Conservation (phyloP, 441 rosid species). For the Gossypium davidsonii region DNA sequence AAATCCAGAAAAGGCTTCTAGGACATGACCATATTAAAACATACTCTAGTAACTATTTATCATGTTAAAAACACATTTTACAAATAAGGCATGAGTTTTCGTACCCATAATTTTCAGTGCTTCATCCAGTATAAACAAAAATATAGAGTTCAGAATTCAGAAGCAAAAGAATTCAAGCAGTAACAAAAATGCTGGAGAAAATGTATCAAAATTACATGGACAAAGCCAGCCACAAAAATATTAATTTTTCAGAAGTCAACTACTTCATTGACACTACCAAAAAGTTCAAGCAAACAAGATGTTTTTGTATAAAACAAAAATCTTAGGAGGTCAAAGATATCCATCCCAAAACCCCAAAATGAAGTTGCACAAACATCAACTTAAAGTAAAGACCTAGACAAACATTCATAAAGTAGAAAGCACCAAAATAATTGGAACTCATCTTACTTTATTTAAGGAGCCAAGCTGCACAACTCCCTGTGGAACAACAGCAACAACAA, state of each 20-base stretch:
- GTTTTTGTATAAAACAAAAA: background rate
- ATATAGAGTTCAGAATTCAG: background rate
- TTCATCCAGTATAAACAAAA: background rate
- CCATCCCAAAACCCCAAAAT: background rate
- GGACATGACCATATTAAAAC: background rate
- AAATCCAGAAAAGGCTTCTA: conserved; percentile 2
- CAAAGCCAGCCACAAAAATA: background rate
- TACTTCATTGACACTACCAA: background rate
- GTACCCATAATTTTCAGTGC: background rate
- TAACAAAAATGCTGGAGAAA: background rate
- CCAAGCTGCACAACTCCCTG: conserved; percentile 89
- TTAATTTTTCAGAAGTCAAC: background rate
- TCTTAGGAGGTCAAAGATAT: background rate
- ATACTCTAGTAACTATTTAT: background rate
- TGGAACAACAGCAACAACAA: conserved; percentile 62
- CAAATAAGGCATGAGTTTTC: background rate
- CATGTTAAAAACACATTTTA: background rate
- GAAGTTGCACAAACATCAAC: background rate
- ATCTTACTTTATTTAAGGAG: conserved; percentile 64
- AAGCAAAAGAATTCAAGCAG: conserved; percentile 6
- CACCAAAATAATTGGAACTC: conserved; percentile 9
- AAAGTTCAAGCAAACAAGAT: background rate
- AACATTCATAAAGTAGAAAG: conserved; percentile 11
- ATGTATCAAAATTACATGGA: background rate
- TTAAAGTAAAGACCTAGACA: background rate